Base-by-base conservation (phyloP, 1,139 yeast species). In the Saccharomyces hybrid region DNA sequence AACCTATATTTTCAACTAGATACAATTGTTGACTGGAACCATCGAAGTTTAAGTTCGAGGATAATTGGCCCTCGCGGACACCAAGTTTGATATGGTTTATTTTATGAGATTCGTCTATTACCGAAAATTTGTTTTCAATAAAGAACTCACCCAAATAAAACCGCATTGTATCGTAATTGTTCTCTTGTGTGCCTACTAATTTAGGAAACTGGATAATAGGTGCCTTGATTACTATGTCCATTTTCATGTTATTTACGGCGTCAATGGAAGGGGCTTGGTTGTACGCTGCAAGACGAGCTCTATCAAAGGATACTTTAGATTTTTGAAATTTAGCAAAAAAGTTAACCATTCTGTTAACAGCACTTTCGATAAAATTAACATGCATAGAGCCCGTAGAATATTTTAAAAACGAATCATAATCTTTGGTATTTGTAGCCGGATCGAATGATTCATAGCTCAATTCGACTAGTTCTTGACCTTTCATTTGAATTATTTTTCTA, bases 271-370 rank as follows among this genome's bases (percentile, higher is more conserved):
- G 71, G 3, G 71, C 72, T 58, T 80, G 83, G 55, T 81, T 76
- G 66, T 83, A 75, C 0, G 98, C 97, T 11, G 91, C 88, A 62
- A 86, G 89, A 58, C 99, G 79, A 0, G 98, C 96, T 16, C 81
- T 75, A 64, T 93, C 99, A 68, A 86, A 93, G 14, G 91, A 77
- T 1, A 83, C 82, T 69, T 93, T 93, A 97, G 93, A 89, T 62
- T 80, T 80, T 57, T 83, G 86, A 66, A 95, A 88, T 62, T 87
- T 87, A 60, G 81, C 81, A 63, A 89, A 73, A 64, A 83, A 91
- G 32, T 79, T 77, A 47, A 86, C 68, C 9, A 93, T 79, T 60
- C 84, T 80, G 47, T 83, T 78, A 60, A 89, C 78, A 0, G 98
- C 87, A 58, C 84, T 86, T 64, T 91, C 97, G 25, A 89, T 82